A percentile compares a stretch with the other conserved stretches of the same genome.
Conservation (phyloP, 140 eudicot genomes). For the Bidens hawaiensis region DNA sequence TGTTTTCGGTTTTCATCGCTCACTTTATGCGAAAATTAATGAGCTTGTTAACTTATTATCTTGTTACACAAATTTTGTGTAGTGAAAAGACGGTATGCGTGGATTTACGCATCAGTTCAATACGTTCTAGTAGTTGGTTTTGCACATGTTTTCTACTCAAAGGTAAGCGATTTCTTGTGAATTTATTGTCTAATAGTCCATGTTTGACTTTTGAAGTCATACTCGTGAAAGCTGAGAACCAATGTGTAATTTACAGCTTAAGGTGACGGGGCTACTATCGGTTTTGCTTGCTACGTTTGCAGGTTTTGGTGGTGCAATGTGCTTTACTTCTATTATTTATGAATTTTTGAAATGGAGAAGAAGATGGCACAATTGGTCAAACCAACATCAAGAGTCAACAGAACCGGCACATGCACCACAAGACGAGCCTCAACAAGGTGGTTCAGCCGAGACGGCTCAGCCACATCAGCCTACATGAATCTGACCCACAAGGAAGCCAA, state of each 20-base stretch:
- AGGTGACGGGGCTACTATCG: conserved; percentile 63
- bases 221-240: not conserved
- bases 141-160: conserved; percentile 68
- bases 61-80: conserved; percentile 5
- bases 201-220: conserved; percentile 9
- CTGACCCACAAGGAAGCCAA: conserved; percentile 14
- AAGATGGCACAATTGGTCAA: conserved; percentile 36
- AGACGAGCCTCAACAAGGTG: conserved; percentile 22
- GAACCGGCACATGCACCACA: conserved; percentile 32
- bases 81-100: conserved; percentile 69
- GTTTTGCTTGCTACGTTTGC: conserved; percentile 84
- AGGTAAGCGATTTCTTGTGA: conserved; percentile 37
- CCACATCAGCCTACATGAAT: conserved; percentile 26
- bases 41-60: not conserved
- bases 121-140: conserved; percentile 66
- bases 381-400: conserved; percentile 30
- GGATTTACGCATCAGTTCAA: conserved; percentile 74
- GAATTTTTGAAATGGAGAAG: conserved; percentile 57
- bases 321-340: conserved; percentile 55
- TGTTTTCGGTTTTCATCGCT: not conserved
- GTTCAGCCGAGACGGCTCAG: conserved; percentile 25
- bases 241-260: conserved; percentile 44
- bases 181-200: not conserved
- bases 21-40: not conserved
- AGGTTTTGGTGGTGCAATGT: conserved; percentile 93